Percentiles rank a stretch among this genome's conserved stretches.
Evolutionary conservation across 345 rosid genomes (phyloP).

Genomic region (Kernera saxatilis): DNA sequence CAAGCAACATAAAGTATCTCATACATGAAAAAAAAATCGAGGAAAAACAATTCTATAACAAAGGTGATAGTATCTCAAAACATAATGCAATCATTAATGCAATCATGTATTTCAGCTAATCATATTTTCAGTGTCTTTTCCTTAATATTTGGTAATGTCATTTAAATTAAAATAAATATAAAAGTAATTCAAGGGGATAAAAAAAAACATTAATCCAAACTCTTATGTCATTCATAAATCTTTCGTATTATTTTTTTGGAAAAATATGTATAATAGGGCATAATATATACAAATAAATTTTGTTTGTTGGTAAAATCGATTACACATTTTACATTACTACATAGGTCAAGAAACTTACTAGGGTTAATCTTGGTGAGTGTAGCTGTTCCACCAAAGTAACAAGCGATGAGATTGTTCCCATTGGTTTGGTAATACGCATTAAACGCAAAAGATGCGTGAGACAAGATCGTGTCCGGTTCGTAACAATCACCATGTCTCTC

Average conservation of each 20-base stretch:
- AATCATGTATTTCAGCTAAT: background rate
- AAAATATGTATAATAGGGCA: background rate
- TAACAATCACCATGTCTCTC: slow-evolving; percentile 66
- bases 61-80: background rate
- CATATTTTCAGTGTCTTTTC: background rate
- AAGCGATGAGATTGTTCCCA: slow-evolving; percentile 71
- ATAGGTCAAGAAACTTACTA: slow-evolving; percentile 42
- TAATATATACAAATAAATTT: too few relatives aligned
- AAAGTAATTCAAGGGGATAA: background rate
- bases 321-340: background rate
- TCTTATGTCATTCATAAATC: background rate
- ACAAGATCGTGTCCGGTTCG: slow-evolving; percentile 60
- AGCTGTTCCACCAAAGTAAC: slow-evolving; percentile 88
- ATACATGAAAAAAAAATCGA: background rate
- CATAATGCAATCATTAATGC: background rate
- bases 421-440: slow-evolving; percentile 75
- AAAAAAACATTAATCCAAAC: too few relatives aligned
- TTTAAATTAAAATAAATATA: too few relatives aligned
- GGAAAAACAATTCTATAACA: background rate
- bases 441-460: slow-evolving; percentile 93
- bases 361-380: slow-evolving; percentile 54
- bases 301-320: too few relatives aligned
- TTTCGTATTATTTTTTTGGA: background rate
- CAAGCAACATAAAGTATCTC: background rate
- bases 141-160: background rate